These are phyloP conservation scores for Trametes cubensis DNA, from an alignment of 768 basidiomycete genomes.

Conservation along the genomic window DNA sequence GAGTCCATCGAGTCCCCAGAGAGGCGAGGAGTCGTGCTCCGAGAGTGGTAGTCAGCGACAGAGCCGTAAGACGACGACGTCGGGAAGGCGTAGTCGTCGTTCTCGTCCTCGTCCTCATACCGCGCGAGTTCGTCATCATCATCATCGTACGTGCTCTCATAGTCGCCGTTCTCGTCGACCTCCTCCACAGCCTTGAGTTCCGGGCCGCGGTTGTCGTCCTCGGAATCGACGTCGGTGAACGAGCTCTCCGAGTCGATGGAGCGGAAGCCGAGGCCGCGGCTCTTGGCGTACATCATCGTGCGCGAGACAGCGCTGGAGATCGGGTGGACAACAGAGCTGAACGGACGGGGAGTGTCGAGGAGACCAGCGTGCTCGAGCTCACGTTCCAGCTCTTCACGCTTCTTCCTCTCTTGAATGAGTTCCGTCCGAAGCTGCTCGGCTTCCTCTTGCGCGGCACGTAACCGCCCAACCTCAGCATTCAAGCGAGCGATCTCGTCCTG, in stretches of 20 bases:
- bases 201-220: conserved; percentile 40
- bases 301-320: conserved; percentile 28
- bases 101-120: conserved; percentile 75
- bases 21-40: conserved; percentile 36
- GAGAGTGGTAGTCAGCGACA: conserved; percentile 31
- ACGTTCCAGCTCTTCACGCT: conserved; percentile 53
- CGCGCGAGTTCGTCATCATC: conserved; percentile 62
- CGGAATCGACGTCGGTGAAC: conserved; percentile 67
- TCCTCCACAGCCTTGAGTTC: conserved; percentile 59
- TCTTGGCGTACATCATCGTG: conserved; percentile 36
- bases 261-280: conserved; percentile 51
- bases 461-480: conserved; percentile 32
- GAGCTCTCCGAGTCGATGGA: conserved; percentile 71
- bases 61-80: conserved; percentile 36
- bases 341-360: conserved; percentile 47
- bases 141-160: conserved; percentile 35
- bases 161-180: conserved; percentile 46
- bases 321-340: conserved; percentile 28
- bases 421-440: conserved; percentile 37
- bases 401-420: conserved; percentile 27
- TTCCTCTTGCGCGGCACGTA: conserved; percentile 38
- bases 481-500: conserved; percentile 44
- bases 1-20: conserved; percentile 25
- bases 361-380: conserved; percentile 49
- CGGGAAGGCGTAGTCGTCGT: conserved; percentile 55